Conservation (phyloP, 768 basidiomycete species). For the Boletus subcaerulescens region DNA sequence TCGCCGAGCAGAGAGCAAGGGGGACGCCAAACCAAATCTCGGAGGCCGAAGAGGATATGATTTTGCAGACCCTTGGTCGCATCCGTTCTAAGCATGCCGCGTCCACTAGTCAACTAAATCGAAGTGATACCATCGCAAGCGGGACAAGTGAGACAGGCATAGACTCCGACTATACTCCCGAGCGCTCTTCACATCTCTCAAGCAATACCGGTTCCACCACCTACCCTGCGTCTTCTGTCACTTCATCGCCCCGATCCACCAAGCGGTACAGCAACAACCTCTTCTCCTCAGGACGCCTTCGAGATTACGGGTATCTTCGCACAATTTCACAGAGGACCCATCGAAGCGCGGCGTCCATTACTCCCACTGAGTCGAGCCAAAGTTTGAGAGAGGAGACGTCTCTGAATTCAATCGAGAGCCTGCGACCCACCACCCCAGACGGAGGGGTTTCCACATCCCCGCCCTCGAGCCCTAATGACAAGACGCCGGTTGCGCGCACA, state of each 20-base stretch:
- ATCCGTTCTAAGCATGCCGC: constrained; percentile 39
- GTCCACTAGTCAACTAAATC: constrained; percentile 17
- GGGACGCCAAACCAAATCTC: constrained; percentile 67
- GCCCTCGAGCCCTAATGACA: constrained; percentile 43
- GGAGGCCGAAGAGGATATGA: constrained; percentile 83
- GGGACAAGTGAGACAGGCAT: constrained; percentile 14
- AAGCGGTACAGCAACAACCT: constrained; percentile 86
- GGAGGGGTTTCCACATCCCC: constrained; percentile 39
- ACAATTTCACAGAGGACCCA: constrained; percentile 46
- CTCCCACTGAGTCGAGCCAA: constrained; percentile 44
- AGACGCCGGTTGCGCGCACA: constrained; percentile 40
- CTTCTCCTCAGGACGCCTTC: constrained; percentile 76
- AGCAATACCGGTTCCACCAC: constrained; percentile 37
- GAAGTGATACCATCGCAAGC: constrained; percentile 16
- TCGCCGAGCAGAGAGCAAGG: constrained; percentile 74
- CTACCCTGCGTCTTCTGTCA: constrained; percentile 39
- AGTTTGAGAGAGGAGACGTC: constrained; percentile 46
- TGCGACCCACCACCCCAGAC: constrained; percentile 58
- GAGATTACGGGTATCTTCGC: constrained; percentile 71
- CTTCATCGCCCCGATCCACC: constrained; percentile 44
- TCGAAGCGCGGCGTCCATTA: constrained; percentile 39
- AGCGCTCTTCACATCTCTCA: constrained; percentile 34
- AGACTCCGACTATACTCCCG: constrained; percentile 33
- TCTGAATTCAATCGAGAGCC: constrained; percentile 43
- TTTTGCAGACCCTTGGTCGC: constrained; percentile 67